Percentiles rank a stretch among this genome's conserved stretches.
These are phyloP conservation scores for Colletotrichum lindemuthianum DNA, from an alignment of 2,329 filamentous ascomycete species.

Conservation along the genomic window DNA sequence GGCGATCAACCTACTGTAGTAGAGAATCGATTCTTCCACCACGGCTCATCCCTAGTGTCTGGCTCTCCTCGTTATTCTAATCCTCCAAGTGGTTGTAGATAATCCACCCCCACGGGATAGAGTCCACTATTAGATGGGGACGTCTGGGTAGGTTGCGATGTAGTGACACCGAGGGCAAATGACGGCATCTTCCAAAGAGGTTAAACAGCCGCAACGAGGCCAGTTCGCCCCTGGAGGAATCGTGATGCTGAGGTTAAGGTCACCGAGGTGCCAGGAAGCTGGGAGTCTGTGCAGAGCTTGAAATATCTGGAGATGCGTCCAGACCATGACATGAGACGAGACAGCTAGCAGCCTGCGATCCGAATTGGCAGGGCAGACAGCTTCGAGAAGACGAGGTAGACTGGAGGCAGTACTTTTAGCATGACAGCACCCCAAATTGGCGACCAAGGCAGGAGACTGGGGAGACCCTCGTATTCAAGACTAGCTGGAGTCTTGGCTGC, in stretches of 20 bases:
- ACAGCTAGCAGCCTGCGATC: no score
- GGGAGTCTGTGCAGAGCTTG: no score
- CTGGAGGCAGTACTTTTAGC: no score
- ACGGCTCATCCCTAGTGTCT: slow-evolving; percentile 14
- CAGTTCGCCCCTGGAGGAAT: neutral
- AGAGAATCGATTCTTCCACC: slow-evolving; percentile 5
- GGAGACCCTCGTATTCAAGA: neutral
- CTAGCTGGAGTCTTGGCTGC: neutral
- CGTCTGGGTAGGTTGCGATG: slow-evolving; percentile 8
- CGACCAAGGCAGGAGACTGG: neutral
- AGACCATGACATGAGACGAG: no score
- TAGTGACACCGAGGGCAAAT: slow-evolving; percentile 32
- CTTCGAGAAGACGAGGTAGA: no score
- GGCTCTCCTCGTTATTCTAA: neutral
- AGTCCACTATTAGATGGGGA: slow-evolving; percentile 10
- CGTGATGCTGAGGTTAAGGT: neutral
- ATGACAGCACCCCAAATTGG: neutral
- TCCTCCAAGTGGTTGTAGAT: neutral
- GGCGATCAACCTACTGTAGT: neutral
- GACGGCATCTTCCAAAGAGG: slow-evolving; percentile 22
- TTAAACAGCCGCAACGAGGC: neutral
- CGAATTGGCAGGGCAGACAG: no score
- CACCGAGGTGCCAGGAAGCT: neutral
- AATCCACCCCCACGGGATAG: slow-evolving; percentile 16
- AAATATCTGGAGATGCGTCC: no score